phyloP scores from a whole-genome alignment of 345 rosid genomes.

The Euphorbia pulcherrima region DNA sequence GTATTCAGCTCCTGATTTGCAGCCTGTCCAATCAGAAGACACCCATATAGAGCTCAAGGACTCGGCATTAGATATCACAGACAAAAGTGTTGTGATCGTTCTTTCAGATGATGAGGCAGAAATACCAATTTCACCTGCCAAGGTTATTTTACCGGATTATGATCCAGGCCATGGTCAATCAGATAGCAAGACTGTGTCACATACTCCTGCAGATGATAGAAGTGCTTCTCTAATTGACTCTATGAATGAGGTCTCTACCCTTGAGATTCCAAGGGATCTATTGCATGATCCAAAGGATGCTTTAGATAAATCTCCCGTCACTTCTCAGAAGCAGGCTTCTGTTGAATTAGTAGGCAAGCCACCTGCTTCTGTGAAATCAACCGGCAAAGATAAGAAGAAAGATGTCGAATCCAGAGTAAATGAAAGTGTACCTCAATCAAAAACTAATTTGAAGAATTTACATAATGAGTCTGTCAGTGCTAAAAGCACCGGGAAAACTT shows the following conservation, averaged over 20 bases:
- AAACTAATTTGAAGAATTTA: slow-evolving; percentile 30
- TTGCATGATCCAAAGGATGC: slow-evolving; percentile 28
- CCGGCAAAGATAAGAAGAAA: slow-evolving; percentile 35
- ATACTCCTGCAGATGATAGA: slow-evolving; percentile 26
- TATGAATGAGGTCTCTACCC: slow-evolving; percentile 29
- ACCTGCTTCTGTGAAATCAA: slow-evolving; percentile 19
- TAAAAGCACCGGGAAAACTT: slow-evolving; percentile 30
- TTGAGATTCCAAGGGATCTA: slow-evolving; percentile 34
- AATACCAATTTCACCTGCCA: slow-evolving; percentile 28
- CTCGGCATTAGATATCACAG: slow-evolving; percentile 22
- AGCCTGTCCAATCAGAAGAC: slow-evolving; percentile 32
- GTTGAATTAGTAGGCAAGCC: slow-evolving; percentile 28
- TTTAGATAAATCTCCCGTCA: slow-evolving; percentile 25
- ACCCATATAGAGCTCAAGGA: slow-evolving; percentile 34
- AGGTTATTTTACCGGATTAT: slow-evolving; percentile 28
- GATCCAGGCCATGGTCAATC: slow-evolving; percentile 28
- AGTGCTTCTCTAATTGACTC: slow-evolving; percentile 30
- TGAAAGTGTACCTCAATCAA: slow-evolving; percentile 29
- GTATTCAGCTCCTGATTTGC: slow-evolving; percentile 26
- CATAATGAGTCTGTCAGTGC: slow-evolving; percentile 28
- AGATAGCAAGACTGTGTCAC: slow-evolving; percentile 27
- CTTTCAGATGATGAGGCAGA: slow-evolving; percentile 64
- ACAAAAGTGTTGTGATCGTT: slow-evolving; percentile 30
- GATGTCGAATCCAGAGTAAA: slow-evolving; percentile 34
- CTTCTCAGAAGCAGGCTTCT: slow-evolving; percentile 35